Base-by-base conservation (phyloP, 768 basidiomycete genomes). In the Coprinopsis cinerea region DNA sequence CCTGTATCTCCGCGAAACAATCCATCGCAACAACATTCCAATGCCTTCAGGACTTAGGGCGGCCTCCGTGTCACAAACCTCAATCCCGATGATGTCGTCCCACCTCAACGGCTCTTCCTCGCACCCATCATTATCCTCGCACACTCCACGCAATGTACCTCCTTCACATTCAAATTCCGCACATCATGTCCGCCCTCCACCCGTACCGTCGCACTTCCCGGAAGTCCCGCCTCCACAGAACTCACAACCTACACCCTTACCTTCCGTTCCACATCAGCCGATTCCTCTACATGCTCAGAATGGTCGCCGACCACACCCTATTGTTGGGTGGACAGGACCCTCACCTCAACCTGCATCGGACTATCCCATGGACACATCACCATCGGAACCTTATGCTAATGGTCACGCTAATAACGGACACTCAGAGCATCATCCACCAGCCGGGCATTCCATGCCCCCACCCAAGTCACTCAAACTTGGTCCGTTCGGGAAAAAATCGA, bases 1-100 rank as follows among this genome's bases (percentile, higher is more conserved):
- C 64, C 75, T 82, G 13, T 99, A 98, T 72, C 81, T 97, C 49
- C 76, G 77, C 51, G 90, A 96, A 67, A 90, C 87, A 11, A 70
- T 73, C 53, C 80, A 77, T 28, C 75, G 79, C 43, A 85, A 85
- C 55, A 72, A 78, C 57, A 81, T 85, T 18, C 82, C 82, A 17
- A 68, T 82, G 54, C 82, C 83, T 48, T 67, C 78, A 23, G 74
- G 75, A 35, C 62, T 80, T 44, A 73, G 70, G 49, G 60, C 44
- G 11, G 28, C 66, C 18, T 67, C 77, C 44, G 64, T 68, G 25
- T 64, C 68, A 23, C 65, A 64, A 62, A 52, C 65, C 58, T 64
- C 67, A 52, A 57, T 64, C 48, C 55, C 63, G 43, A 54, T 59
- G 43, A 56, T 61, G 47, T 60, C 60, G 55, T 61, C 56, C 36